These are phyloP conservation scores for Calocybe gambosa DNA, from an alignment of 1,284 basidiomycete species.

Conservation along the genomic window DNA sequence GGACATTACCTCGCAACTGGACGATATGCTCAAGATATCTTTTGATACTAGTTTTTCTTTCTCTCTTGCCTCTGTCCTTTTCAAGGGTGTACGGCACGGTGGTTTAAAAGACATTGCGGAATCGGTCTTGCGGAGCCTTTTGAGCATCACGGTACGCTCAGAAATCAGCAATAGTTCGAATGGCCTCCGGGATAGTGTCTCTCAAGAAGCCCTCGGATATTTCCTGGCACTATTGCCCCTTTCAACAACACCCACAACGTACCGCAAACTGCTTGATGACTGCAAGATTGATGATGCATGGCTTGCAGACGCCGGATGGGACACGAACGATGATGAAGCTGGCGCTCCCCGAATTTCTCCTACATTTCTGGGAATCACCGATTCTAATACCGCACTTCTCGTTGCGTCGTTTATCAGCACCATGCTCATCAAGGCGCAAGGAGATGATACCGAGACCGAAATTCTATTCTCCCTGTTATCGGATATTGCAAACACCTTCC, in stretches of 20 bases:
- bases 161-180: slow-evolving; percentile 32
- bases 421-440: slow-evolving; percentile 73
- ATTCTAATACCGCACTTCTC: slow-evolving; percentile 65
- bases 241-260: slow-evolving; percentile 50
- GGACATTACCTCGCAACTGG: slow-evolving; percentile 68
- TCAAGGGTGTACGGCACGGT: slow-evolving; percentile 78
- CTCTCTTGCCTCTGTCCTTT: slow-evolving; percentile 74
- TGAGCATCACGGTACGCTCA: slow-evolving; percentile 50
- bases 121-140: slow-evolving; percentile 48
- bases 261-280: slow-evolving; percentile 55
- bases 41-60: slow-evolving; percentile 81
- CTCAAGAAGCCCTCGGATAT: slow-evolving; percentile 67
- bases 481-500: slow-evolving; percentile 66
- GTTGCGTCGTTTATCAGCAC: slow-evolving; percentile 71
- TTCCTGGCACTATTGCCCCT: slow-evolving; percentile 77
- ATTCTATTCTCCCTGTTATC: slow-evolving; percentile 75
- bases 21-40: slow-evolving; percentile 67
- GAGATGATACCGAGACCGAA: slow-evolving; percentile 77
- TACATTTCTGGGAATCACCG: slow-evolving; percentile 57
- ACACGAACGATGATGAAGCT: slow-evolving; percentile 39
- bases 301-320: slow-evolving; percentile 31
- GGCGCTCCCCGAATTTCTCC: slow-evolving; percentile 50
- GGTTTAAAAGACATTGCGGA: slow-evolving; percentile 57
- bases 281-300: slow-evolving; percentile 51
- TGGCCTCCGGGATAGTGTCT: slow-evolving; percentile 37